phyloP scores from a whole-genome alignment of 352 stramenopile genomes.

The Phytopythium mirpurense region DNA sequence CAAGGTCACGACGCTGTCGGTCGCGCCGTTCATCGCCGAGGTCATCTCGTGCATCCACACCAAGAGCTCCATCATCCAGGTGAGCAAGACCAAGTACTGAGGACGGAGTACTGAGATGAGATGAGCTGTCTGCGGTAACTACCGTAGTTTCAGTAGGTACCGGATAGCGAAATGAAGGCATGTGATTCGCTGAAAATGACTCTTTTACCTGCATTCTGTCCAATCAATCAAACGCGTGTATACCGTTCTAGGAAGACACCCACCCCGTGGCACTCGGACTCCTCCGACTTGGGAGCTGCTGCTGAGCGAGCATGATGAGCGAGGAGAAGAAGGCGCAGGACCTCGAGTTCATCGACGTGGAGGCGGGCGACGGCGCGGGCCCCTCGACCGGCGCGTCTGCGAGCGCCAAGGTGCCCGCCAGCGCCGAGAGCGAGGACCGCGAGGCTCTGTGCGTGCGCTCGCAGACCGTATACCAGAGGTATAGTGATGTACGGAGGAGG shows the following conservation, averaged over 20 bases:
- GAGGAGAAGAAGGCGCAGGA: constrained; percentile 61
- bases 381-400: constrained; percentile 5
- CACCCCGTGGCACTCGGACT: no score
- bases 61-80: constrained; percentile 82
- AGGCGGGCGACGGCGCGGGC: constrained; percentile 14
- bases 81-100: constrained; percentile 73
- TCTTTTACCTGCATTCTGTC: no score
- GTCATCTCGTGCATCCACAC: constrained; percentile 87
- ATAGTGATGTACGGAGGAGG: no score
- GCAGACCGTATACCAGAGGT: no score
- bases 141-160: neutral
- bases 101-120: no score
- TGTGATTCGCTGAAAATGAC: constrained; percentile 1
- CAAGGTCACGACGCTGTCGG: constrained; percentile 84
- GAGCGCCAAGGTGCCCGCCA: constrained; percentile 13
- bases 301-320: constrained; percentile 46
- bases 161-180: neutral
- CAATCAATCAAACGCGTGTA: no score
- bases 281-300: no score
- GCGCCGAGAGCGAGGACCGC: constrained; percentile 31
- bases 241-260: no score
- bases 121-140: no score
- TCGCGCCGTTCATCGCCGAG: constrained; percentile 84
- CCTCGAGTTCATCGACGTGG: constrained; percentile 79
- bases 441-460: constrained; percentile 37